Percentiles rank a stretch among this genome's conserved stretches.
Evolutionary conservation across 805 yeast species (phyloP).

Genomic region (Candida chauliodis): DNA sequence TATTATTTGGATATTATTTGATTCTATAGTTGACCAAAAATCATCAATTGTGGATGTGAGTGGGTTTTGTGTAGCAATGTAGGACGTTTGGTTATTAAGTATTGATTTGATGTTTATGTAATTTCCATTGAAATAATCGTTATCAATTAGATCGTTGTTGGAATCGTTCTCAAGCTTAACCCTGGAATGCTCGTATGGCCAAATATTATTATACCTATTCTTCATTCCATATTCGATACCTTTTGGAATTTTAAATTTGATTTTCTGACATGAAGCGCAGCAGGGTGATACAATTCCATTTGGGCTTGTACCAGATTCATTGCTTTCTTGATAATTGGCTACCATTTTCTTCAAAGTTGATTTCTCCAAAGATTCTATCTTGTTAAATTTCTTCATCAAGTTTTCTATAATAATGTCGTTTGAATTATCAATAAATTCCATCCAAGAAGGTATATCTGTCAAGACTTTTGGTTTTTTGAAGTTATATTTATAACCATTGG

Average conservation of each 20-base stretch:
- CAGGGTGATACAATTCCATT: constrained; percentile 32
- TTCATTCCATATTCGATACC: constrained; percentile 45
- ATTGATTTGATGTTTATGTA: constrained; percentile 30
- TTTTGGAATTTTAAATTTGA: constrained; percentile 35
- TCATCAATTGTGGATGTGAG: constrained; percentile 38
- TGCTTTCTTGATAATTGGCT: constrained; percentile 7
- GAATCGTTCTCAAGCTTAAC: constrained; percentile 23
- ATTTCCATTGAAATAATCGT: constrained; percentile 45
- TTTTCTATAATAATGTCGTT: constrained; percentile 19
- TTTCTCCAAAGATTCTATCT: constrained; percentile 38
- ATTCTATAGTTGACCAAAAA: constrained; percentile 39
- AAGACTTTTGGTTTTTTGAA: constrained; percentile 19
- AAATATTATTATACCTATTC: constrained; percentile 43
- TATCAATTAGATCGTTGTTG: constrained; percentile 17
- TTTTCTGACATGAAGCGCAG: constrained; percentile 42
- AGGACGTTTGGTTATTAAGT: constrained; percentile 18
- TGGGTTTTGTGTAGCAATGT: constrained; percentile 47
- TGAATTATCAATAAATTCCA: constrained; percentile 19
- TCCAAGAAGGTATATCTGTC: constrained; percentile 31
- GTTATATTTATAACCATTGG: constrained; percentile 14
- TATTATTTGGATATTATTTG: constrained; percentile 31
- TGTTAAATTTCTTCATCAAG: constrained; percentile 29
- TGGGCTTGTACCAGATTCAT: constrained; percentile 11
- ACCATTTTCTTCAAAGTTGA: constrained; percentile 26
- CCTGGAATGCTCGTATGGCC: constrained; percentile 50